Percentiles rank a stretch among this genome's conserved stretches.
phyloP scores from a whole-genome alignment of 176 grass and related monocot species.

The Bolboschoenus planiculmis region DNA sequence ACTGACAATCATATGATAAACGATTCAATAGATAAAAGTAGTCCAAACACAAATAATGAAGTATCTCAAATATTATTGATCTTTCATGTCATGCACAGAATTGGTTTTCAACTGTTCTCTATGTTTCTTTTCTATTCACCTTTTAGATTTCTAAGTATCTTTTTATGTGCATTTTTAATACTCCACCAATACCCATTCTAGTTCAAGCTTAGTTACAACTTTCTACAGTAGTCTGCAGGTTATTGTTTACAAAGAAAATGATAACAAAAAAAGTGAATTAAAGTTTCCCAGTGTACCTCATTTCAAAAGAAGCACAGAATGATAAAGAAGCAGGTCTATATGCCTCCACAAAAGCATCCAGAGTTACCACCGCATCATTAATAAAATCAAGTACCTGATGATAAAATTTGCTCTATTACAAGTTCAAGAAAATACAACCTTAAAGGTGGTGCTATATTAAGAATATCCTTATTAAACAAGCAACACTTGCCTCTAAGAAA shows the following conservation, averaged over 20 bases:
- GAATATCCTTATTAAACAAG: conserved; percentile 19
- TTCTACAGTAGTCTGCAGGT: neutral
- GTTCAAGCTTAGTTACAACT: neutral
- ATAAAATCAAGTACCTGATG: conserved; percentile 87
- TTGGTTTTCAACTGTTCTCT: neutral
- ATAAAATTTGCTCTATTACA: conserved; percentile 25
- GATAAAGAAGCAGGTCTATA: conserved; percentile 75
- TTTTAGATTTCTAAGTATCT: neutral
- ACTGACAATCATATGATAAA: conserved; percentile 39
- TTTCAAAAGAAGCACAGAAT: conserved; percentile 76
- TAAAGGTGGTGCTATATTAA: neutral
- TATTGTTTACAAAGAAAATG: neutral
- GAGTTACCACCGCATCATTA: conserved; percentile 82
- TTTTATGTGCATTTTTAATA: neutral
- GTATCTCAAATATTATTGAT: neutral
- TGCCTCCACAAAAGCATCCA: conserved; percentile 83
- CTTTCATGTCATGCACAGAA: neutral
- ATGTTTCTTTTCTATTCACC: neutral
- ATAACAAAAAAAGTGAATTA: conserved; percentile 12
- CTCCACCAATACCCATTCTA: neutral
- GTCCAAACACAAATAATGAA: neutral
- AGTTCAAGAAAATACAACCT: neutral
- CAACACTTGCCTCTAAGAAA: conserved; percentile 64
- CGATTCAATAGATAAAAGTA: conserved; percentile 4
- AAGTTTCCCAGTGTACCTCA: conserved; percentile 41